Percentiles rank a stretch among this genome's conserved stretches.
phyloP scores from a whole-genome alignment of 1,139 yeast genomes.

The Hemisphaericaspora xylanilytica region DNA sequence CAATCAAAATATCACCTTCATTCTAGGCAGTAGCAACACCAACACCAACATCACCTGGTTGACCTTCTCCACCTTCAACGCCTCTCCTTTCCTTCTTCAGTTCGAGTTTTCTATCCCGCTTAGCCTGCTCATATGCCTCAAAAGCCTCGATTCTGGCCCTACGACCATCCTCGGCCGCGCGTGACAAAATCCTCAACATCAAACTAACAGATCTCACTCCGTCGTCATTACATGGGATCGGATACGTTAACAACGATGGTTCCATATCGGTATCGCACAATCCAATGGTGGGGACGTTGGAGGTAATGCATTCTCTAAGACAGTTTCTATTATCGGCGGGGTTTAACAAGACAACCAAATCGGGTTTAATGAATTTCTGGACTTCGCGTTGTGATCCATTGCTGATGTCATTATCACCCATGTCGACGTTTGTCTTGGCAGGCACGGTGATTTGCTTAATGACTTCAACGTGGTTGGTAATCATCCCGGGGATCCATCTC shows the following conservation, averaged over 20 bases:
- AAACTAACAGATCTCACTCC: conserved; percentile 79
- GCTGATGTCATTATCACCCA: conserved; percentile 25
- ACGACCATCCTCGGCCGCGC: conserved; percentile 80
- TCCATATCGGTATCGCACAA: conserved; percentile 92
- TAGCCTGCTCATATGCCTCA: conserved; percentile 17
- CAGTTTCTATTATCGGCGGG: conserved; percentile 87
- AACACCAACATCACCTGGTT: too few relatives aligned
- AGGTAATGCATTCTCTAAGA: conserved; percentile 74
- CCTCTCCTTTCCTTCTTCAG: neutral
- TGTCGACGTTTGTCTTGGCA: conserved; percentile 46
- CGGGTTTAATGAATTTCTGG: conserved; percentile 66
- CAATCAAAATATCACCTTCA: conserved; percentile 4
- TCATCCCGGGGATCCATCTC: conserved; percentile 94
- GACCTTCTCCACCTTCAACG: neutral
- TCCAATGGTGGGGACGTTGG: conserved; percentile 90
- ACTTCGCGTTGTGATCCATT: neutral
- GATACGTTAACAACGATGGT: conserved; percentile 84
- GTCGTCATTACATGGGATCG: conserved; percentile 96
- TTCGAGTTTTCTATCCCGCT: conserved; percentile 3
- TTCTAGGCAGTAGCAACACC: too few relatives aligned
- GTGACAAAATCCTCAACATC: conserved; percentile 77
- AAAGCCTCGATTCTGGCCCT: conserved; percentile 50
- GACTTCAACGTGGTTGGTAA: conserved; percentile 80
- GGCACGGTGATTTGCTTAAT: conserved; percentile 71
- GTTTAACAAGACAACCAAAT: conserved; percentile 78